These are phyloP conservation scores for Grosmannia clavigera DNA, from an alignment of 2,329 filamentous ascomycete genomes.

Conservation along the genomic window DNA sequence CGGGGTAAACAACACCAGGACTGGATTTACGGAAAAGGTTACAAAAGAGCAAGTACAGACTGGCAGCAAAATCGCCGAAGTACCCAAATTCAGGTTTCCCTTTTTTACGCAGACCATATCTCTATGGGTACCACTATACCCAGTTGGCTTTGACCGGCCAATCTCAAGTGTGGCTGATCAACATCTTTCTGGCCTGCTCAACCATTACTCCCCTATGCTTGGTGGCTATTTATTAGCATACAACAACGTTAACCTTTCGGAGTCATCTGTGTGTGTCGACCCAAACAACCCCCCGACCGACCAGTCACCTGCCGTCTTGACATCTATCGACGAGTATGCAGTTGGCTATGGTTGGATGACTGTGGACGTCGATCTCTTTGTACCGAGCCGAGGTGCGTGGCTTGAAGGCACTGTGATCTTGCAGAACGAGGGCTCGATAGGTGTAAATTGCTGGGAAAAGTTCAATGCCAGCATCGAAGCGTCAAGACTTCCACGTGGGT, in stretches of 20 bases:
- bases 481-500: slow-evolving; percentile 59
- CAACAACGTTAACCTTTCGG: slow-evolving; percentile 53
- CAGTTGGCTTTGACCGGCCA: slow-evolving; percentile 56
- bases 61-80: slow-evolving; percentile 11
- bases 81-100: slow-evolving; percentile 42
- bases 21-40: slow-evolving; percentile 1
- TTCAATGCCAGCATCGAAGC: slow-evolving; percentile 85
- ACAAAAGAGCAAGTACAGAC: background rate
- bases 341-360: slow-evolving; percentile 82
- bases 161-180: slow-evolving; percentile 61
- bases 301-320: slow-evolving; percentile 28
- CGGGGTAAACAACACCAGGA: background rate
- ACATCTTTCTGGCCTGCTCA: slow-evolving; percentile 61
- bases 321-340: slow-evolving; percentile 66
- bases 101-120: slow-evolving; percentile 72
- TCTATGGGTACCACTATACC: slow-evolving; percentile 65
- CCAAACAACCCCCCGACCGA: slow-evolving; percentile 32
- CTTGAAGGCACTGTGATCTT: slow-evolving; percentile 76
- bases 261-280: slow-evolving; percentile 38
- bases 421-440: slow-evolving; percentile 79
- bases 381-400: slow-evolving; percentile 58
- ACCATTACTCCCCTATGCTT: slow-evolving; percentile 63
- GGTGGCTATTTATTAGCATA: slow-evolving; percentile 66
- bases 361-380: slow-evolving; percentile 73
- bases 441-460: slow-evolving; percentile 77